Evolutionary conservation across 2,329 filamentous ascomycete species (phyloP).

Genomic region (Pseudogymnoascus pannorum): DNA sequence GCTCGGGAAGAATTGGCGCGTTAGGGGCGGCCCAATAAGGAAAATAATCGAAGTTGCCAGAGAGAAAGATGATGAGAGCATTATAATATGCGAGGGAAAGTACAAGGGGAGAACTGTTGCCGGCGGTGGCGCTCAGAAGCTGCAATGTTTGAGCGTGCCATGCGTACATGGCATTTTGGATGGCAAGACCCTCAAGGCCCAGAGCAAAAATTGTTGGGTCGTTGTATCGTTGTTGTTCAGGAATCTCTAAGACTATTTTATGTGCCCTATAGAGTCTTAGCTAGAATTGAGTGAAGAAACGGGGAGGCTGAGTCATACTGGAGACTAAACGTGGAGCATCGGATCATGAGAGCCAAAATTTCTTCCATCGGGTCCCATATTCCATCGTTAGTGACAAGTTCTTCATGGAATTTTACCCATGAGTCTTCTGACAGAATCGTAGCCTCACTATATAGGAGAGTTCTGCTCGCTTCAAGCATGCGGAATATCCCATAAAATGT

Average conservation of each 20-base stretch:
- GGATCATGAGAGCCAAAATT: conserved; percentile 19
- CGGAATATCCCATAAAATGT: conserved; percentile 21
- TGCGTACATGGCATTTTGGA: conserved; percentile 12
- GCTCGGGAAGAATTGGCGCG: conserved; percentile 8
- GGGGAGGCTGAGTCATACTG: conserved; percentile 11
- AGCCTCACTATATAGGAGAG: conserved; percentile 17
- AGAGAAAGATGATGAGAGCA: conserved; percentile 20
- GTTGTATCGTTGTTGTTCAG: background rate
- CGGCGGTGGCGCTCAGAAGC: background rate
- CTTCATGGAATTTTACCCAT: conserved; percentile 15
- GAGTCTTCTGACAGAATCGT: conserved; percentile 15
- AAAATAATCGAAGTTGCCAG: conserved; percentile 20
- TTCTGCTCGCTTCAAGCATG: conserved; percentile 20
- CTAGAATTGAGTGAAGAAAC: background rate
- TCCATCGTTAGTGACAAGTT: conserved; percentile 12
- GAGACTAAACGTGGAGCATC: conserved; percentile 13
- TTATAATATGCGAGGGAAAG: conserved; percentile 18
- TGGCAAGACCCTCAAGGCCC: conserved; percentile 11
- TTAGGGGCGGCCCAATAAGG: conserved; percentile 12
- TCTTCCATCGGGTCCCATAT: conserved; percentile 21
- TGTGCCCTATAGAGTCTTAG: background rate
- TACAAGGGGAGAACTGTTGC: background rate
- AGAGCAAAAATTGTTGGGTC: background rate
- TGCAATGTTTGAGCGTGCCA: conserved; percentile 12
- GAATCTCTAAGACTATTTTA: background rate